Percentiles rank a stretch among this genome's conserved stretches.
phyloP scores from a whole-genome alignment of 305 asterid genomes.

The Andrographis paniculata region DNA sequence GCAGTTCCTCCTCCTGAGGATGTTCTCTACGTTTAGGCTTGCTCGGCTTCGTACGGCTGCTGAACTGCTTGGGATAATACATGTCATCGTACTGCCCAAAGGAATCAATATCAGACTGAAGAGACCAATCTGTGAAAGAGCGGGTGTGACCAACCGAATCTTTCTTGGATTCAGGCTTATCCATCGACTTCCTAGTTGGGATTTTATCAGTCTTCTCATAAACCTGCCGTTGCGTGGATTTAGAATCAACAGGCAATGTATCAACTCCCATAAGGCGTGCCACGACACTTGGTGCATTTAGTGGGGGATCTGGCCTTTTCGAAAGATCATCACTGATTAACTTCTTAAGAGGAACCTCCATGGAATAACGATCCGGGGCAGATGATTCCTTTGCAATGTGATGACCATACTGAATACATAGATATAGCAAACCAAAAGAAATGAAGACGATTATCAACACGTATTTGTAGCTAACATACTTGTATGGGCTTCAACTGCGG shows the following conservation, averaged over 20 bases:
- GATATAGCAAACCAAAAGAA: no score
- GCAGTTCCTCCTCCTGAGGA: constrained; percentile 94
- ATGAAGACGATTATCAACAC: no score
- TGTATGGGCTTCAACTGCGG: not conserved
- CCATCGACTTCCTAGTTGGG: constrained; percentile 23
- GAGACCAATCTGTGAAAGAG: constrained; percentile 25
- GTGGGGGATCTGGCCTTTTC: constrained; percentile 34
- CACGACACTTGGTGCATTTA: constrained; percentile 68
- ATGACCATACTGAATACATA: constrained; percentile 58
- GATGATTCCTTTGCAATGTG: constrained; percentile 35
- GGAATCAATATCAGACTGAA: constrained; percentile 32
- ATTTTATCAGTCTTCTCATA: constrained; percentile 26
- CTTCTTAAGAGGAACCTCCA: constrained; percentile 69
- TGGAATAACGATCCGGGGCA: constrained; percentile 30
- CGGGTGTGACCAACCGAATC: constrained; percentile 26
- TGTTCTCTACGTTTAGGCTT: constrained; percentile 74
- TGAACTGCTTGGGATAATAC: constrained; percentile 25
- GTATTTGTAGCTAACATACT: not conserved
- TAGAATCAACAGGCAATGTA: constrained; percentile 49
- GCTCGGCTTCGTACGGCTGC: constrained; percentile 24
- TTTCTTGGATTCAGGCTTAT: constrained; percentile 27
- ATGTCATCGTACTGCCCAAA: constrained; percentile 29
- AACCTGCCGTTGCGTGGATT: constrained; percentile 22
- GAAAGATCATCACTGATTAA: constrained; percentile 63
- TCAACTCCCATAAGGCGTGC: constrained; percentile 99